Evolutionary conservation across 352 stramenopile species (phyloP).

Genomic region (Pythium rishiriense): DNA sequence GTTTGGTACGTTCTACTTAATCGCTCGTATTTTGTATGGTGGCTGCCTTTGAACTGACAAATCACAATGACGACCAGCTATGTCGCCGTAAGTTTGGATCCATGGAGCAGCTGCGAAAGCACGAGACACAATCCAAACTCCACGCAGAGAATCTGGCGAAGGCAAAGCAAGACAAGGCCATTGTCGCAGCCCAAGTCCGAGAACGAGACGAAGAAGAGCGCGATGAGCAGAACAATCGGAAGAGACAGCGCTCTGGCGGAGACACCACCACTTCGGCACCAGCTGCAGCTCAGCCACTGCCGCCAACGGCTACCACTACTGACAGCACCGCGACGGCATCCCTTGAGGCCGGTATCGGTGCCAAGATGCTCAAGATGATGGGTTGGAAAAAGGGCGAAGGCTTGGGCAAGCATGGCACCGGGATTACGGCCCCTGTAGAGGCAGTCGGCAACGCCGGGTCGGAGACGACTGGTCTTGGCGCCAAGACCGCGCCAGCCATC

Average conservation of each 20-base stretch:
- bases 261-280: background rate
- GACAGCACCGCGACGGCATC: conserved; percentile 15
- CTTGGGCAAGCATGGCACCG: conserved; percentile 76
- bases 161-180: conserved; percentile 70
- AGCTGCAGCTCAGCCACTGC: background rate
- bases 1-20: conserved; percentile 49
- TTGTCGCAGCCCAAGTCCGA: conserved; percentile 56
- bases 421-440: conserved; percentile 69
- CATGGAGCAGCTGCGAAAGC: conserved; percentile 71
- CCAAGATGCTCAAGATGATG: conserved; percentile 89
- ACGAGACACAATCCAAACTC: conserved; percentile 76
- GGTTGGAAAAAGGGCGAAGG: conserved; percentile 84
- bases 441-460: conserved; percentile 39
- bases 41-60: background rate
- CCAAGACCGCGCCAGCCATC: conserved; percentile 34
- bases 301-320: conserved; percentile 2
- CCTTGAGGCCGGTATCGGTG: conserved; percentile 69
- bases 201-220: conserved; percentile 57
- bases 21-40: background rate
- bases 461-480: conserved; percentile 58
- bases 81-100: conserved; percentile 82
- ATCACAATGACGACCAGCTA: conserved; percentile 36
- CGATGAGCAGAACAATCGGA: conserved; percentile 23
- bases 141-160: conserved; percentile 78
- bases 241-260: conserved; percentile 11